A percentile compares a stretch with the other conserved stretches of the same genome.
Conservation (phyloP, 169 alveolate genomes). For the Cryptosporidium ubiquitum region DNA sequence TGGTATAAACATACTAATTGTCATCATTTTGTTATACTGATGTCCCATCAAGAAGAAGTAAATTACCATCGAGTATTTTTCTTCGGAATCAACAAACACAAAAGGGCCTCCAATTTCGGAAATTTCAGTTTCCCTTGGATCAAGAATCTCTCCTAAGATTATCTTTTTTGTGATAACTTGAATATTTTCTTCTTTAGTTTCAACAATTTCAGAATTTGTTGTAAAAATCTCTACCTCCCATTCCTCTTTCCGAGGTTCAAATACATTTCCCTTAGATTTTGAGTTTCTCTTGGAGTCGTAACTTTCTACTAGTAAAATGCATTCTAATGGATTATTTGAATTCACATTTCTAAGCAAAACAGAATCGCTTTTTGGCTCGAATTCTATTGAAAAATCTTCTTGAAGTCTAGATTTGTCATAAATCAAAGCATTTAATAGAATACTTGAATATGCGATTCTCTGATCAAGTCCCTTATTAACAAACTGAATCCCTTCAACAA, state of each 20-base stretch:
- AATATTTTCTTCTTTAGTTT: neutral
- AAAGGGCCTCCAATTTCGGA: slow-evolving; percentile 65
- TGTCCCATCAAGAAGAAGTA: slow-evolving; percentile 8
- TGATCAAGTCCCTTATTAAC: slow-evolving; percentile 16
- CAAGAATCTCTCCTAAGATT: slow-evolving; percentile 39
- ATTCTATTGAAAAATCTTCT: neutral
- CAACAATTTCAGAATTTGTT: neutral
- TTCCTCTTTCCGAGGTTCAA: slow-evolving; percentile 5
- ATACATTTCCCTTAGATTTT: neutral
- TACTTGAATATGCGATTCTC: slow-evolving; percentile 36
- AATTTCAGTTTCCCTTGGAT: slow-evolving; percentile 39
- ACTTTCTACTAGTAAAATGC: slow-evolving; percentile 9
- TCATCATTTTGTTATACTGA: slow-evolving; percentile 43
- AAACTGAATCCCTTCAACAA: slow-evolving; percentile 9
- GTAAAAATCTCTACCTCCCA: slow-evolving; percentile 52
- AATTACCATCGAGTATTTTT: slow-evolving; percentile 34
- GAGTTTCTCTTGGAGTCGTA: neutral
- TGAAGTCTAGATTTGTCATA: slow-evolving; percentile 44
- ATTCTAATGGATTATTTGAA: slow-evolving; percentile 25
- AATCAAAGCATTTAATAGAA: slow-evolving; percentile 18
- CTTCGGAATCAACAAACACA: slow-evolving; percentile 16
- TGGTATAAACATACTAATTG: slow-evolving; percentile 44
- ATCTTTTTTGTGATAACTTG: slow-evolving; percentile 15
- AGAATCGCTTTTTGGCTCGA: slow-evolving; percentile 16
- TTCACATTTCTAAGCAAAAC: slow-evolving; percentile 15